Base-by-base conservation (phyloP, 2,329 filamentous ascomycete genomes). In the Monilinia fructicola region DNA sequence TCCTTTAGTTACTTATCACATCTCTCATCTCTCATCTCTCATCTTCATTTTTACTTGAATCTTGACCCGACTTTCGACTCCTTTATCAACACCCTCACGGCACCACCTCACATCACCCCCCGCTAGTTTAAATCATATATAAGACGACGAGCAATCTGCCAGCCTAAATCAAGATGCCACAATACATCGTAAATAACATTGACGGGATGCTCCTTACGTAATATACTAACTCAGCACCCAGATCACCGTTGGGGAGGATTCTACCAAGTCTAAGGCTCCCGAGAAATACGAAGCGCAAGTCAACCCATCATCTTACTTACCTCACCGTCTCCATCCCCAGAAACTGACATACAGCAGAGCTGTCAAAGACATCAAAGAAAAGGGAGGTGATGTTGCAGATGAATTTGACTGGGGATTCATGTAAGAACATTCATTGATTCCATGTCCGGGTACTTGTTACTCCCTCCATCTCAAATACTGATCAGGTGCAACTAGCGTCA, bases 241-340 rank as follows among this genome's bases (percentile, higher is more conserved):
- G 50, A 28, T 53, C 50, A 53, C 50, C 4, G 12, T 53, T 28
- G 50, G 16, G 16, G 50, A 28, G 50, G 50, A 53, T 9, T 18
- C 50, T 31, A 28, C 23, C 5, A 53, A 16, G 26, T 28, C 23
- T 9, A 53, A 53, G 5, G 26, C 4, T 7, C 23, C 50, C 12
- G 50, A 53, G 50, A 53, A 28, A 53, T 53, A 53, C 50, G 50
- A 31, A 53, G 26, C 14, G 50, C 50, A 53, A 53, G 50, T 53
- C 40, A 7, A 35, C 31, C 31, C 9, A 6, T 14, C 12, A 53
- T 53, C 14, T 3, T 28, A 4, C 14, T 3, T 28, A 4, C 26
- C 31, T 28, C 12, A 18, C 50, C 10, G 23, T 28, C 50, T 28
- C 10, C 31, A 7, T 16, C 40, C 4, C 12, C 26, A 31, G 7